Base-by-base conservation (phyloP, 768 basidiomycete species). In the Dacryopinax spathularia region DNA sequence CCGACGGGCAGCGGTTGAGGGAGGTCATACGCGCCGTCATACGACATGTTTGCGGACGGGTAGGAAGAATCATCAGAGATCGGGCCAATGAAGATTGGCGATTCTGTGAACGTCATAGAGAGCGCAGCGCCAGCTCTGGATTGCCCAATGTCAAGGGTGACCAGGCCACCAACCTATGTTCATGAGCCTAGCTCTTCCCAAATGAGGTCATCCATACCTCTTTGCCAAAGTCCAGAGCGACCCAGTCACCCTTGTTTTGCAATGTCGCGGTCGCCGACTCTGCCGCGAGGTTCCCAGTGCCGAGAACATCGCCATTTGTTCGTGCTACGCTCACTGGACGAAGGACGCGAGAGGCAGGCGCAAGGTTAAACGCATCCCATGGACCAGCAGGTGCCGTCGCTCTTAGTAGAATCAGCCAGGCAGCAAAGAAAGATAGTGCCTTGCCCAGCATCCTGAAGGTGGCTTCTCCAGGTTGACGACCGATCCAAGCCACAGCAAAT, bases 91-190 rank as follows among this genome's bases (percentile, higher is more conserved):
- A 82, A 83, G 36, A 73, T 60, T 0, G 82, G 79, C 0, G 82
- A 84, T 65, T 84, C 82, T 0, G 81, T 81, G 75, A 83, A 84
- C 0, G 82, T n/a, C n/a, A n/a, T n/a, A n/a, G n/a, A 79, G 34
- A 84, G 76, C 0, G 81, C 76, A 10, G 82, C 69, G 0, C 77
- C 66, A 0, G 81, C 75, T 0, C 67, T 64, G 0, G 74, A 63
- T 0, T 75, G 67, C 16, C 73, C 66, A 12, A 70, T 65, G 61
- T 75, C 70, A 43, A 83, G 60, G 0, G 81, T 81, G 15, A 83
- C 77, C 31, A 81, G 72, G 0, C 82, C 82, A 1, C 81, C 82
- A 48, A 82, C 78, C 82, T 83, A 65, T 16, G 3, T 18, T 2
- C 20, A n/a, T 60, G 22, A 39, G 63, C 64, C 5, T 27, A 16